Conservation (phyloP, 352 stramenopile species). For the Phytophthora hybrid region DNA sequence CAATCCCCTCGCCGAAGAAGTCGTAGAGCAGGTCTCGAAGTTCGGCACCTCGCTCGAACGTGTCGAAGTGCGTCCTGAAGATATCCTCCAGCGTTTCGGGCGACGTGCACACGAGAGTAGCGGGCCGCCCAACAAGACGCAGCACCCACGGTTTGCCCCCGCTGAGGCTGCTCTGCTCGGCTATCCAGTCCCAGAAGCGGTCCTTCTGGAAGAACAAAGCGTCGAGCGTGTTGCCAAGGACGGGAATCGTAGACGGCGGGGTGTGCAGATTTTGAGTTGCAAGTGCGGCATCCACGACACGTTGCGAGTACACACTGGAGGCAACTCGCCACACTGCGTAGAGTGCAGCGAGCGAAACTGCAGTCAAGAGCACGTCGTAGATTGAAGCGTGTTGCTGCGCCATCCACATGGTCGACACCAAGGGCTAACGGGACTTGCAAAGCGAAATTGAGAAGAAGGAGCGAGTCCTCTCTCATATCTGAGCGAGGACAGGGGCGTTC, state of each 20-base stretch:
- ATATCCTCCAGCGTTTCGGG: conserved; percentile 49
- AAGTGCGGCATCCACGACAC: conserved; percentile 4
- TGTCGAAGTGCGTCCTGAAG: conserved; percentile 67
- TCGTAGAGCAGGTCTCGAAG: conserved; percentile 43
- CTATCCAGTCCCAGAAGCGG: conserved; percentile 48
- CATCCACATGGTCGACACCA: neutral
- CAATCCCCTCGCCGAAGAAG: conserved; percentile 68
- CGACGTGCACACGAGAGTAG: conserved; percentile 42
- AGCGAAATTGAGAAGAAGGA: neutral
- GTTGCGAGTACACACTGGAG: neutral
- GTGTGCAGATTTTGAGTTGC: conserved; percentile 7
- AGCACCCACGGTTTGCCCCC: conserved; percentile 39
- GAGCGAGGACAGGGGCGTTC: too few species aligned
- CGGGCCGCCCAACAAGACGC: conserved; percentile 40
- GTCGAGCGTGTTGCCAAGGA: conserved; percentile 46
- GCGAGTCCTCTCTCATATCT: neutral
- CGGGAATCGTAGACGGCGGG: conserved; percentile 33
- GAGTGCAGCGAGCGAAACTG: neutral
- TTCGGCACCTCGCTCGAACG: conserved; percentile 64
- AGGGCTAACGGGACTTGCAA: neutral
- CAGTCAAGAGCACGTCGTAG: neutral
- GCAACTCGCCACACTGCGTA: conserved; percentile 4
- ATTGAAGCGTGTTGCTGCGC: neutral
- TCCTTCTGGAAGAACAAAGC: conserved; percentile 22
- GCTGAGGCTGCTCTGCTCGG: conserved; percentile 34